Base-by-base conservation (phyloP, 2,329 filamentous ascomycete species). In the Ambrosiella cleistominuta region DNA sequence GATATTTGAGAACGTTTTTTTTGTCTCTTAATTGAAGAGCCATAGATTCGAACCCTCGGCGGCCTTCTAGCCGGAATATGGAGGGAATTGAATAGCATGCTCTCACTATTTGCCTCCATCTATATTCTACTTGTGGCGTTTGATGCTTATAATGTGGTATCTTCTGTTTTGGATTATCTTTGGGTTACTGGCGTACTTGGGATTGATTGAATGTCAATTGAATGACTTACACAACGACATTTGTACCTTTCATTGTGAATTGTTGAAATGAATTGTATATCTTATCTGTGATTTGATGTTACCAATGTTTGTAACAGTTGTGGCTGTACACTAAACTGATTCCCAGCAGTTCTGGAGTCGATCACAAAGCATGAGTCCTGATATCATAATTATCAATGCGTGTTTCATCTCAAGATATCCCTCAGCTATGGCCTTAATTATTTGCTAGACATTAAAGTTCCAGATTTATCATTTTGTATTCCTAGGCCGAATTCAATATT, bases 1-100 rank as follows among this genome's bases (percentile, higher is more conserved):
- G 58, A 49, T 27, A 54, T 60, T 60, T 57, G 58, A 60, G 58
- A 55, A 60, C 58, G 49, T 57, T 57, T 39, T 60, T 52, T 54
- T 53, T 39, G 35, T 42, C 55, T 35, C 42, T 55, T 56, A 45
- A 45, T 37, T 37, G 42, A 42, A 44, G 15, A 39, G 44, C 13
- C 19, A 47, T 40, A 36, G n/a, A 37, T 19, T 56, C 3, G 37
- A 56, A 15, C 12, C 53, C 54, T 38, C 47, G 54, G 55, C 45
- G 19, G 45, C n/a, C 27, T 47, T 39, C 12, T 11, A 52, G 35
- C 12, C 27, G 38, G 39, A 45, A 53, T 38, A n/a, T 39, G 57
- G 53, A 53, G 57, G 49, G 54, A 59, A 37, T 27, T 56, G 49
- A 58, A 58, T 58, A 58, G 57, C 50, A 45, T 58, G 44, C 57